Evolutionary conservation across 2,329 filamentous ascomycete species (phyloP).

Genomic region (Alternaria gaisen): DNA sequence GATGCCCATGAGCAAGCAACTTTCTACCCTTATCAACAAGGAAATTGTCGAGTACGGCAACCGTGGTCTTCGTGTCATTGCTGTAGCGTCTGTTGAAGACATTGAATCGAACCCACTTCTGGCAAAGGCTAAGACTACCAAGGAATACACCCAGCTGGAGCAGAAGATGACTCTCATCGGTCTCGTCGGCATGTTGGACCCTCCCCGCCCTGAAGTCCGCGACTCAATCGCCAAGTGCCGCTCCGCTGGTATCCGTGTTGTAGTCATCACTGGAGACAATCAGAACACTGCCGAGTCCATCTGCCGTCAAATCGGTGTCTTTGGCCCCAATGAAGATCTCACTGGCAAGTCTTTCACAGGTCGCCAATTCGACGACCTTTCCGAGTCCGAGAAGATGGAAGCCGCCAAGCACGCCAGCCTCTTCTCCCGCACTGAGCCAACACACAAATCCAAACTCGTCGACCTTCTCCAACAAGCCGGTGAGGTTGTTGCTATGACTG

Average conservation of each 20-base stretch:
- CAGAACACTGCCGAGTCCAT: slow-evolving; percentile 97
- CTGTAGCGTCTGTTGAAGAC: slow-evolving; percentile 84
- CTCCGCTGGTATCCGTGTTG: slow-evolving; percentile 91
- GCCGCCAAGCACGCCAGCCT: slow-evolving; percentile 87
- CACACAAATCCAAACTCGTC: slow-evolving; percentile 96
- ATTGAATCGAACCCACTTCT: slow-evolving; percentile 75
- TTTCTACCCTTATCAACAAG: slow-evolving; percentile 74
- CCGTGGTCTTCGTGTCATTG: slow-evolving; percentile 91
- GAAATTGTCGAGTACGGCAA: slow-evolving; percentile 92
- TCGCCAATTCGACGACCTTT: slow-evolving; percentile 89
- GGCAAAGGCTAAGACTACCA: slow-evolving; percentile 78
- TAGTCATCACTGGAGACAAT: slow-evolving; percentile 98
- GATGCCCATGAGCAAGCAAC: slow-evolving; percentile 74
- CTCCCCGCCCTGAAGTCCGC: slow-evolving; percentile 90
- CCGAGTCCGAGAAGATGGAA: slow-evolving; percentile 78
- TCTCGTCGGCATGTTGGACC: slow-evolving; percentile 95
- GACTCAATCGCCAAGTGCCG: slow-evolving; percentile 87
- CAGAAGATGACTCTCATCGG: slow-evolving; percentile 94
- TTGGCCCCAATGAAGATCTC: slow-evolving; percentile 81
- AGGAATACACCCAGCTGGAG: slow-evolving; percentile 86
- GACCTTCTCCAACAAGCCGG: slow-evolving; percentile 92
- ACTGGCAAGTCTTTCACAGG: slow-evolving; percentile 94
- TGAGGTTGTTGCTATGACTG: slow-evolving; percentile 98
- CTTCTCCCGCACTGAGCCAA: slow-evolving; percentile 95
- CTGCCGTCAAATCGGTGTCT: slow-evolving; percentile 95